These are phyloP conservation scores for Kregervanrija delftensis DNA, from an alignment of 805 yeast genomes.

Conservation along the genomic window DNA sequence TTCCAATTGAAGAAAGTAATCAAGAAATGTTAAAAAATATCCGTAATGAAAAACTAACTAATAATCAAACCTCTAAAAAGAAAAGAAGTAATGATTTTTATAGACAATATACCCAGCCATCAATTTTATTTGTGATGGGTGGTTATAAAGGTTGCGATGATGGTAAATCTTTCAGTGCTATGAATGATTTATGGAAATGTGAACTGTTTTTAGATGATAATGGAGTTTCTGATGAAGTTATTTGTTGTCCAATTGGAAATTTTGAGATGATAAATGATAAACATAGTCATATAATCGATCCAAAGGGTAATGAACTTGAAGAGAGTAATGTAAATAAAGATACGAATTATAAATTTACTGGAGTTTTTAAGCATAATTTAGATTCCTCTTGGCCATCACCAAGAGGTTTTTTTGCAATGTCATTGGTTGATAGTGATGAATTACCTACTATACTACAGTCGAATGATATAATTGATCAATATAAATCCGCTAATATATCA, in stretches of 20 bases:
- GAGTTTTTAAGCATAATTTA: constrained; percentile 18
- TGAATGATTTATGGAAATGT: constrained; percentile 28
- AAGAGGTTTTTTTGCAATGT: constrained; percentile 22
- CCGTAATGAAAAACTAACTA: not conserved
- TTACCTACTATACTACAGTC: not conserved
- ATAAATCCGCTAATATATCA: no score
- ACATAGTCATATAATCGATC: constrained; percentile 14
- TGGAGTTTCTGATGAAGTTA: constrained; percentile 23
- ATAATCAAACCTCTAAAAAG: not conserved
- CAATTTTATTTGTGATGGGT: constrained; percentile 38
- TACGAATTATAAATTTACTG: constrained; percentile 13
- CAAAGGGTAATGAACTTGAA: constrained; percentile 11
- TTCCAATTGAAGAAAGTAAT: constrained; percentile 26
- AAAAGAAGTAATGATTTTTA: not conserved
- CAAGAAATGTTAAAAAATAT: not conserved
- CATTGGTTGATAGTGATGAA: constrained; percentile 15
- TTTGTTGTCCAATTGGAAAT: constrained; percentile 26
- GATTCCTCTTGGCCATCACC: constrained; percentile 25
- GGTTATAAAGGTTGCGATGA: constrained; percentile 35
- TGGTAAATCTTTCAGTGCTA: constrained; percentile 22
- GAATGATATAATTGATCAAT: no score
- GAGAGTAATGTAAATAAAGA: not conserved
- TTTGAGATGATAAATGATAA: constrained; percentile 18
- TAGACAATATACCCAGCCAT: constrained; percentile 16
- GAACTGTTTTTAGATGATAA: constrained; percentile 28